A percentile compares a stretch with the other conserved stretches of the same genome.
phyloP scores from a whole-genome alignment of 2,329 filamentous ascomycete genomes.

The Diaporthe helianthi region DNA sequence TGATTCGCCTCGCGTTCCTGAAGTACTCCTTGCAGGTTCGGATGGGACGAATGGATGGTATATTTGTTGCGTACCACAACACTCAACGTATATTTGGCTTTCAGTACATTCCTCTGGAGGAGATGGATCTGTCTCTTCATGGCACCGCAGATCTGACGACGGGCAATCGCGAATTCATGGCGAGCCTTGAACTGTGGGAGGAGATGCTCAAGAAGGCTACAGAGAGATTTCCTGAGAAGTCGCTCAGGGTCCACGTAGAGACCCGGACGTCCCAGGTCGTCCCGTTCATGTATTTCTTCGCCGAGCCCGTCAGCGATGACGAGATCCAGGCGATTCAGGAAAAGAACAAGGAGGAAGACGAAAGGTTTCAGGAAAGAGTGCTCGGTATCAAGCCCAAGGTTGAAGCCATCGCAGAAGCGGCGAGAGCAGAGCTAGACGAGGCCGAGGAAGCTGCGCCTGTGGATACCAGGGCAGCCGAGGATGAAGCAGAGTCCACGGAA shows the following conservation, averaged over 20 bases:
- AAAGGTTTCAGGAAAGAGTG: conserved; percentile 71
- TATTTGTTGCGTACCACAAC: conserved; percentile 97
- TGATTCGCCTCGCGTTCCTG: conserved; percentile 92
- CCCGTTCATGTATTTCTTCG: conserved; percentile 87
- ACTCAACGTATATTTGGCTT: conserved; percentile 95
- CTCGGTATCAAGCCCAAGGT: conserved; percentile 55
- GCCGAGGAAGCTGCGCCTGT: conserved; percentile 36
- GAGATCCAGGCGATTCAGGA: conserved; percentile 79
- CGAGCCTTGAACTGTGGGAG: conserved; percentile 81
- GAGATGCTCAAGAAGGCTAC: conserved; percentile 79
- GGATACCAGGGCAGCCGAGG: conserved; percentile 40
- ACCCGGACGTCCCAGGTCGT: conserved; percentile 62
- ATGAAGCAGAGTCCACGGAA: conserved; percentile 38
- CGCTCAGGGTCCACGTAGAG: conserved; percentile 83
- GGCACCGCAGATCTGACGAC: conserved; percentile 70
- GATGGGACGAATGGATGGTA: conserved; percentile 98
- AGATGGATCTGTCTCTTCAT: conserved; percentile 93
- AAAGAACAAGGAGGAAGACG: conserved; percentile 67
- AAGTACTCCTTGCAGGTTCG: conserved; percentile 97
- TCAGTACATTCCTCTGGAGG: conserved; percentile 85
- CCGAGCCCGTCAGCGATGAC: conserved; percentile 78
- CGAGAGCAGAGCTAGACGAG: background rate
- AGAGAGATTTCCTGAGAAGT: conserved; percentile 74
- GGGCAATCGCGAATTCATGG: conserved; percentile 85
- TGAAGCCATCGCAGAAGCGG: conserved; percentile 30